These are phyloP conservation scores for Grosmannia huntii DNA, from an alignment of 2,329 filamentous ascomycete genomes.

Conservation along the genomic window DNA sequence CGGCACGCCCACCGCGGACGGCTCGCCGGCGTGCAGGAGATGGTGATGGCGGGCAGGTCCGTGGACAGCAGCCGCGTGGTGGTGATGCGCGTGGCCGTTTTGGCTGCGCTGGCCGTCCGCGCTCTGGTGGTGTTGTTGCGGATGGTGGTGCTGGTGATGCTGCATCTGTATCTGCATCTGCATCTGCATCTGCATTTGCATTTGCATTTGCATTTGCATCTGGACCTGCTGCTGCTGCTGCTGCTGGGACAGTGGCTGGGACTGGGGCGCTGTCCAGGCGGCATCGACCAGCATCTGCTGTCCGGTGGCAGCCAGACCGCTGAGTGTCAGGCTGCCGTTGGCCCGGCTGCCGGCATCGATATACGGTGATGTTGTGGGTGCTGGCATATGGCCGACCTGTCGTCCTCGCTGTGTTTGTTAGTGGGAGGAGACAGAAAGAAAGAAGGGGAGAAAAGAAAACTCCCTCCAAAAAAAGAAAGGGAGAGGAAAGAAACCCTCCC, in stretches of 20 bases:
- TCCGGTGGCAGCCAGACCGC: constrained; percentile 51
- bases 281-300: constrained; percentile 84
- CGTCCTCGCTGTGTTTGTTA: not conserved
- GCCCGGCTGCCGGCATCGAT: not conserved
- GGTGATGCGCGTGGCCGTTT: not conserved
- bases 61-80: not conserved
- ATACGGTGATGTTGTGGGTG: not conserved
- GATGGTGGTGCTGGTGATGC: not conserved
- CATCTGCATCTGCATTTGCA: not conserved
- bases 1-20: not conserved
- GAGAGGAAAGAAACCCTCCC: not conserved
- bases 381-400: not conserved
- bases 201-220: not conserved
- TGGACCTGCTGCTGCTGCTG: not conserved
- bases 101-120: not conserved
- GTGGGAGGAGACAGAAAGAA: not conserved
- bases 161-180: not conserved
- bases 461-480: not conserved
- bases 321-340: constrained; percentile 26
- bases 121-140: not conserved
- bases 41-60: not conserved
- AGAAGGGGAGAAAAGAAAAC: not conserved
- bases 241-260: constrained; percentile 35
- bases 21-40: not conserved
- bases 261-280: constrained; percentile 84